A percentile compares a stretch with the other conserved stretches of the same genome.
Conservation (phyloP, 176 grass and related monocot species). For the Oryza officinalis region DNA sequence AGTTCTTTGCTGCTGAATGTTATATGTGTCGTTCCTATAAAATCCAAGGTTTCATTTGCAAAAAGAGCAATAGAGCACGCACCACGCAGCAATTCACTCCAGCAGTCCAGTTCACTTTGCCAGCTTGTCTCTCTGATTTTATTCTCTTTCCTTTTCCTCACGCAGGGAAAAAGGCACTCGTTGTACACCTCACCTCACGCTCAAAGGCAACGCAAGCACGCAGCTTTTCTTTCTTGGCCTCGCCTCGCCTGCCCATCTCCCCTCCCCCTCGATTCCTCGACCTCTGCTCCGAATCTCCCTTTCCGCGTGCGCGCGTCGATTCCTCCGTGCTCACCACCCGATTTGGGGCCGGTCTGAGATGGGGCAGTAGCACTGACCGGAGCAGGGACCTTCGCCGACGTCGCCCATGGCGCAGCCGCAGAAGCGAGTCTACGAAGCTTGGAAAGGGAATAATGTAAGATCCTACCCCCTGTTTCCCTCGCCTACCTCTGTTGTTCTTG, state of each 20-base stretch:
- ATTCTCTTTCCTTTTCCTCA: constrained; percentile 10
- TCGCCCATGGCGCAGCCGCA: constrained; percentile 63
- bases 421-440: constrained; percentile 64
- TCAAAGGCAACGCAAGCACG: constrained; percentile 45
- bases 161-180: constrained; percentile 19
- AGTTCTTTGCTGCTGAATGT: too few relatives aligned
- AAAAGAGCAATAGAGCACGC: neutral
- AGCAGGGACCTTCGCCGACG: constrained; percentile 20
- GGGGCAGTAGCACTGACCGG: constrained; percentile 37
- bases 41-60: neutral
- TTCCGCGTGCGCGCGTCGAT: constrained; percentile 30
- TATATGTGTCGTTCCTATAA: neutral
- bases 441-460: constrained; percentile 92
- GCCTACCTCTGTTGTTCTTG: neutral
- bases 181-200: constrained; percentile 50
- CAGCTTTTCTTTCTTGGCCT: constrained; percentile 28
- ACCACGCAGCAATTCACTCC: neutral
- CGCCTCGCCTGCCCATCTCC: constrained; percentile 10
- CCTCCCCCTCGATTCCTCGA: constrained; percentile 3
- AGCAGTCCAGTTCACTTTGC: neutral
- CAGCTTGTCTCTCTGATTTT: constrained; percentile 35
- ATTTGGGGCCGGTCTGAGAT: constrained; percentile 1
- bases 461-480: constrained; percentile 12
- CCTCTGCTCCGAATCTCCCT: constrained; percentile 39
- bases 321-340: constrained; percentile 14